A percentile compares a stretch with the other conserved stretches of the same genome.
These are phyloP conservation scores for Malassezia slooffiae DNA, from an alignment of 1,284 basidiomycete genomes.

Conservation along the genomic window DNA sequence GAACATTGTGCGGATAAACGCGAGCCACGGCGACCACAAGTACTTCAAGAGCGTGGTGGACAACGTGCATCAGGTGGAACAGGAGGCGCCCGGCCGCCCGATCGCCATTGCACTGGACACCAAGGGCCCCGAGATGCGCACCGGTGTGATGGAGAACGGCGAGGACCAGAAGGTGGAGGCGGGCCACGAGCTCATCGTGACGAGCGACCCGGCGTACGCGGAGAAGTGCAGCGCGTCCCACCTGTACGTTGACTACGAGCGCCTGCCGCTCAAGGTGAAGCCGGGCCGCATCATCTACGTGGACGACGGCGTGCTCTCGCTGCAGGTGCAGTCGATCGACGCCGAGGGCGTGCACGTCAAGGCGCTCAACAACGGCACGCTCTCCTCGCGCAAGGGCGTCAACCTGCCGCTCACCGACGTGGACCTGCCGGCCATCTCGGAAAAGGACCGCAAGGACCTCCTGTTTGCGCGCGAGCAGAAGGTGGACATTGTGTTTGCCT, in stretches of 20 bases:
- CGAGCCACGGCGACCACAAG: conserved; percentile 41
- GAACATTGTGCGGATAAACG: conserved; percentile 47
- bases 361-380: conserved; percentile 79
- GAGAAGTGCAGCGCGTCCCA: conserved; percentile 72
- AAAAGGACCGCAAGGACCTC: conserved; percentile 81
- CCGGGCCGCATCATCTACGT: conserved; percentile 94
- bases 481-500: conserved; percentile 70
- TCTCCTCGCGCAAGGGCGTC: conserved; percentile 96
- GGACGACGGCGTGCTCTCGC: conserved; percentile 91
- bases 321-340: conserved; percentile 71
- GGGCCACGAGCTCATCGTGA: conserved; percentile 87
- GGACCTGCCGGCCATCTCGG: conserved; percentile 91
- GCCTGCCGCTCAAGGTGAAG: conserved; percentile 86
- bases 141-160: conserved; percentile 78
- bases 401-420: conserved; percentile 97
- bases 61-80: conserved; percentile 38
- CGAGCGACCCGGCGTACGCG: conserved; percentile 70
- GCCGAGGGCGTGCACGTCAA: conserved; percentile 56
- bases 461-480: conserved; percentile 91
- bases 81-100: conserved; percentile 58
- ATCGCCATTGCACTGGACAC: conserved; percentile 97
- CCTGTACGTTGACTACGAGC: conserved; percentile 53
- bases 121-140: conserved; percentile 99
- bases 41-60: conserved; percentile 45
- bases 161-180: conserved; percentile 75